Percentiles rank a stretch among this genome's conserved stretches.
These are phyloP conservation scores for Gnomoniopsis smithogilvyi DNA, from an alignment of 2,329 filamentous ascomycete genomes.

Conservation along the genomic window DNA sequence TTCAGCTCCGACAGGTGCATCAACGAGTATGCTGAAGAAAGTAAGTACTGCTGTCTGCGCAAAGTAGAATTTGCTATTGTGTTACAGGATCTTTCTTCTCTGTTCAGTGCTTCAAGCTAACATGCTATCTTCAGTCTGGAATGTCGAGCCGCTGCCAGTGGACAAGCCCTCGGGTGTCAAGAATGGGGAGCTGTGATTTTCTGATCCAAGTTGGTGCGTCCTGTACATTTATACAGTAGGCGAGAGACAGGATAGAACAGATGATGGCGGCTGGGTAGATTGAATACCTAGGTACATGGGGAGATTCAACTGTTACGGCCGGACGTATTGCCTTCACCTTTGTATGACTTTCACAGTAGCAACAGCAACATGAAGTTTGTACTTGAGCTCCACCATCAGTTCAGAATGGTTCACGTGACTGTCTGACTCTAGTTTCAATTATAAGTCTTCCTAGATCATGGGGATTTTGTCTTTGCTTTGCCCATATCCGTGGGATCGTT, in stretches of 20 bases:
- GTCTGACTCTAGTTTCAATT: too few species aligned
- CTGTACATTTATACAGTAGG: not conserved
- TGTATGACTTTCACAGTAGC: too few species aligned
- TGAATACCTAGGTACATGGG: not conserved
- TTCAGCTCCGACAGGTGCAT: constrained; percentile 95
- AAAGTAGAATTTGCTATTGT: not conserved
- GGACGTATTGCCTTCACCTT: too few species aligned
- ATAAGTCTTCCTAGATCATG: too few species aligned
- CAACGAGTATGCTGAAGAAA: constrained; percentile 88
- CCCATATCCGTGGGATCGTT: too few species aligned
- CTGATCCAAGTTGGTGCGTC: not conserved
- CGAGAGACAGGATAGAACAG: not conserved
- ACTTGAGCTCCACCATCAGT: too few species aligned
- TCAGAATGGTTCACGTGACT: too few species aligned
- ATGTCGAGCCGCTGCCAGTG: constrained; percentile 73
- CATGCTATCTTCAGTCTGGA: constrained; percentile 68
- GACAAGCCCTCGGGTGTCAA: constrained; percentile 26
- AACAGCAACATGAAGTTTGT: too few species aligned
- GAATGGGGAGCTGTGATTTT: constrained; percentile 16
- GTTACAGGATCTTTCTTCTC: not conserved
- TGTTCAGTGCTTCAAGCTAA: not conserved
- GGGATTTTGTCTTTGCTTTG: too few species aligned
- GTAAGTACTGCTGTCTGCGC: not conserved
- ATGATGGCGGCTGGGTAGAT: not conserved
- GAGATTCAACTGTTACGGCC: too few species aligned